A percentile compares a stretch with the other conserved stretches of the same genome.
These are phyloP conservation scores for Kandelia obovata DNA, from an alignment of 345 rosid genomes.

Conservation along the genomic window DNA sequence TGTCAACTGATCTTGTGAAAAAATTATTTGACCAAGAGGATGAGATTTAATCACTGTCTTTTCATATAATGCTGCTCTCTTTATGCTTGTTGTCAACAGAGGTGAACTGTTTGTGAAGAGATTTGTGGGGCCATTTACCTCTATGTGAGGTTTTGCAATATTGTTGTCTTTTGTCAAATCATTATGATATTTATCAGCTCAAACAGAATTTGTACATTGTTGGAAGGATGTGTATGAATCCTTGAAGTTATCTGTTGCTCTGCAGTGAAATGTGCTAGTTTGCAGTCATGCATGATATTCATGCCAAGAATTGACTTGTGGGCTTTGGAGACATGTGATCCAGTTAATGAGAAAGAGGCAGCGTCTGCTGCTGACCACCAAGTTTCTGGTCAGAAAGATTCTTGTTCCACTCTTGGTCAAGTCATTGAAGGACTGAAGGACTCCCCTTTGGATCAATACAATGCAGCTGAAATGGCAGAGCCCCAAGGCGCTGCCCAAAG, in stretches of 20 bases:
- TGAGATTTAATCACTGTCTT: no score
- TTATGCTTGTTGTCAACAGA: no score
- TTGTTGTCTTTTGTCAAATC: background rate
- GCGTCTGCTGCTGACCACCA: constrained; percentile 21
- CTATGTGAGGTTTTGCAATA: no score
- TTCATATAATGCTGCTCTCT: no score
- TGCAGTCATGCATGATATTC: constrained; percentile 57
- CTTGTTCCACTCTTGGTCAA: constrained; percentile 20
- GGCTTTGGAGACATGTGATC: constrained; percentile 57
- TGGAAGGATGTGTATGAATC: background rate
- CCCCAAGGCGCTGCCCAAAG: constrained; percentile 28
- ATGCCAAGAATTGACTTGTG: constrained; percentile 96
- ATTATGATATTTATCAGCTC: background rate
- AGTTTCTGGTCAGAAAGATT: constrained; percentile 26
- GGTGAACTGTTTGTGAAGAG: no score
- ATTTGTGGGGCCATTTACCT: no score
- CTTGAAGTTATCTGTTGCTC: constrained; percentile 26
- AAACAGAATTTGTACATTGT: background rate
- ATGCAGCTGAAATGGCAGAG: constrained; percentile 30
- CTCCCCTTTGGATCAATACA: constrained; percentile 18
- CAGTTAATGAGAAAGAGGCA: constrained; percentile 24
- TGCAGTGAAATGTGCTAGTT: constrained; percentile 84
- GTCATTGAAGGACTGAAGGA: constrained; percentile 14
- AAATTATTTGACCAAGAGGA: no score
- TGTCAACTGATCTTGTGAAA: no score